phyloP scores from a whole-genome alignment of 805 yeast genomes.

The Yarrowia keelungensis region DNA sequence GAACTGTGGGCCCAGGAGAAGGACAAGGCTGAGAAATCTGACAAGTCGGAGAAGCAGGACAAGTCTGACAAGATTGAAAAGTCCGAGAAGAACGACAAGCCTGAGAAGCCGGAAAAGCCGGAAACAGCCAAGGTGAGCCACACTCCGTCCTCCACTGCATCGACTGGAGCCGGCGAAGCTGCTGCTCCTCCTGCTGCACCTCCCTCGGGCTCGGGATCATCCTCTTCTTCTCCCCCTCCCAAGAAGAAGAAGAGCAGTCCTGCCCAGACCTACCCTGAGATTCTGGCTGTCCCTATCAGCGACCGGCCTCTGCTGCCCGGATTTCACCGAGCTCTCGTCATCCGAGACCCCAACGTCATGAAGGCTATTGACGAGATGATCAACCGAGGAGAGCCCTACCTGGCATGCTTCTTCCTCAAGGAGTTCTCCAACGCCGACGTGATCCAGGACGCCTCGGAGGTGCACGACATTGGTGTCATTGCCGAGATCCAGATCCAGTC shows the following conservation, averaged over 20 bases:
- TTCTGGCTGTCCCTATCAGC: slow-evolving; percentile 30
- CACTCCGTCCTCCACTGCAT: slow-evolving; percentile 15
- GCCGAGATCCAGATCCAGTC: slow-evolving; percentile 38
- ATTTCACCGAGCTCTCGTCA: slow-evolving; percentile 34
- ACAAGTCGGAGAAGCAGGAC: neutral
- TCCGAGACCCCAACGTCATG: slow-evolving; percentile 38
- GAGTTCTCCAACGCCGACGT: slow-evolving; percentile 35
- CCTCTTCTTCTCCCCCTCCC: slow-evolving; percentile 5
- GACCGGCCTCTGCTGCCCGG: slow-evolving; percentile 38
- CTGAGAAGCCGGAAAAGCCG: neutral
- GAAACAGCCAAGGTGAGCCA: slow-evolving; percentile 1
- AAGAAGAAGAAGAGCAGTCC: slow-evolving; percentile 24
- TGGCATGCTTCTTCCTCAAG: slow-evolving; percentile 37
- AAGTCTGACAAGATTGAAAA: too few species aligned
- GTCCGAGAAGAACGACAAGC: too few species aligned
- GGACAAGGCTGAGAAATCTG: slow-evolving; percentile 23
- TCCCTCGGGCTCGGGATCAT: slow-evolving; percentile 30
- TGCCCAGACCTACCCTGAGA: slow-evolving; percentile 36
- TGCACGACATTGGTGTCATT: slow-evolving; percentile 37
- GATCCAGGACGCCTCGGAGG: slow-evolving; percentile 36
- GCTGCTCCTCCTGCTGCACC: slow-evolving; percentile 9
- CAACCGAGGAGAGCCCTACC: slow-evolving; percentile 33
- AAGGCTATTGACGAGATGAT: slow-evolving; percentile 38
- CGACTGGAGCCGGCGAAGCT: slow-evolving; percentile 15
- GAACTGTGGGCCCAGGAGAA: slow-evolving; percentile 27